Conservation (phyloP, 768 basidiomycete species). For the Tylopilus subfusipes region DNA sequence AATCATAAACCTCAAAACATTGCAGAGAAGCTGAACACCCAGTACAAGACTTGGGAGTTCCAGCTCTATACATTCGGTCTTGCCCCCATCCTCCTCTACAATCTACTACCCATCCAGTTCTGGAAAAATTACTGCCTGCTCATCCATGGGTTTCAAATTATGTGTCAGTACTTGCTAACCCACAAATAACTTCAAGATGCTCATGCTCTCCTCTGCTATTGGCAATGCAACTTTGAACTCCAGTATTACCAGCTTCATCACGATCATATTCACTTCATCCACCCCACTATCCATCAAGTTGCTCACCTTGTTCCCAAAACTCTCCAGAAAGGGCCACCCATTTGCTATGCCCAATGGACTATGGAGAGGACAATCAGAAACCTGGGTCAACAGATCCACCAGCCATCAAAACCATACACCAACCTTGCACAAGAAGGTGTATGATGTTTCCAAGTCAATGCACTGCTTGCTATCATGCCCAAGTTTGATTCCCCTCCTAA, state of each 20-base stretch:
- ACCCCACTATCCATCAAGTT: not conserved
- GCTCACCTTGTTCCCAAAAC: not conserved
- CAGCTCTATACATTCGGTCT: not conserved
- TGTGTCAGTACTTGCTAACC: too few species aligned
- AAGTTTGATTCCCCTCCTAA: too few species aligned
- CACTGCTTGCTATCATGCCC: not conserved
- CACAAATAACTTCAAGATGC: not conserved
- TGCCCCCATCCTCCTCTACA: not conserved
- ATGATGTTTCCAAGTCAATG: not conserved
- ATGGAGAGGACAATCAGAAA: too few species aligned
- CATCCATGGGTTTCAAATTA: too few species aligned
- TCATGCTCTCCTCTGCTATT: not conserved
- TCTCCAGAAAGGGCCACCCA: not conserved
- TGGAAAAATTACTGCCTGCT: too few species aligned
- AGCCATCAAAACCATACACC: too few species aligned
- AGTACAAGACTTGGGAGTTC: not conserved
- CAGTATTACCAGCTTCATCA: not conserved
- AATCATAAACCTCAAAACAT: not conserved
- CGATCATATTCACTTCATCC: not conserved
- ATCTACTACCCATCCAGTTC: not conserved
- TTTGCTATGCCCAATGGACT: too few species aligned
- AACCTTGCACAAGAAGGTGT: not conserved
- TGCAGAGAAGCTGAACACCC: not conserved
- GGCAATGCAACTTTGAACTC: not conserved
- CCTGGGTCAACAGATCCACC: too few species aligned